Base-by-base conservation (phyloP, 1,139 yeast species). In the Taphrina confusa region DNA sequence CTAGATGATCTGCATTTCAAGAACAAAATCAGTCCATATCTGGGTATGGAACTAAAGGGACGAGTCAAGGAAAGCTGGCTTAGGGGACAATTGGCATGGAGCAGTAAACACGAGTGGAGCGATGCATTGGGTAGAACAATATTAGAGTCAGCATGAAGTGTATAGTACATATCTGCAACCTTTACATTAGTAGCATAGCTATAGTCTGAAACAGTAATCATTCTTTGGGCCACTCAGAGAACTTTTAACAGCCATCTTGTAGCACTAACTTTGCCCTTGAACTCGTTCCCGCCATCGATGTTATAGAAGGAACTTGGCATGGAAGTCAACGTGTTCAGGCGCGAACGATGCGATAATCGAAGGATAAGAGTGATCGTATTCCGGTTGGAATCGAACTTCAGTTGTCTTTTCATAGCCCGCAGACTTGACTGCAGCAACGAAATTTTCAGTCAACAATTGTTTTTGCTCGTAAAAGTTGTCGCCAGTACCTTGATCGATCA, bases 301-400 rank as follows among this genome's bases (percentile, higher is more conserved):
- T 14, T 37, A 20, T 4, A n/a, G n/a, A n/a, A 91, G 77, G 65
- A 82, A 80, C 73, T 84, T 85, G 9, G 95, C 95, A 69, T 92
- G 97, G 72, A 84, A 92, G 65, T 80, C 82, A 47, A 95, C 90
- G 71, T 92, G 97, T 50, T 84, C 89, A 63, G 82, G 86, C 23
- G 86, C 87, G 72, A 90, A 91, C 0, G 89, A 74, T 62, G 94
- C 80, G 64, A 92, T 80, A 72, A 90, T 92, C 73, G 81, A 92
- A 5, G 57, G 57, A 75, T 91, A 92, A 57, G 91, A 85, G 70
- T 92, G 98, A 70, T 92, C 97, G 70, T 84, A 91, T 1, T 92
- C 96, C 2, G 87, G 91, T 28, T 82, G 96, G 51, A 82, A 71
- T 37, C 82, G 75, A 62, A 88, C 73, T 49, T 80, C 76, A 63